A percentile compares a stretch with the other conserved stretches of the same genome.
Evolutionary conservation across 306 rosid species (phyloP).

Genomic region (Quercus gilva): DNA sequence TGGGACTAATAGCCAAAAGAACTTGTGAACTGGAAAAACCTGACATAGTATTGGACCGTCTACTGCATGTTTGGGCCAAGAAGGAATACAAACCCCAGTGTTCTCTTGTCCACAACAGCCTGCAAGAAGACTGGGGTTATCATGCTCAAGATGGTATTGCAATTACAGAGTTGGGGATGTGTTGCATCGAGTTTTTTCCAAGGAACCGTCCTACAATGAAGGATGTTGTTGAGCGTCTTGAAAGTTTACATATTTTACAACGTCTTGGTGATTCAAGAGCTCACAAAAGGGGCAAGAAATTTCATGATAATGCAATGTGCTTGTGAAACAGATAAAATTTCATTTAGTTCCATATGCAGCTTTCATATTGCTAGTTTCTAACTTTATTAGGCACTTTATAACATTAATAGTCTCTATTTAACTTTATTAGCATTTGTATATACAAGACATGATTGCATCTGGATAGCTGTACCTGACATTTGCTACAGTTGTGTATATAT

Average conservation of each 20-base stretch:
- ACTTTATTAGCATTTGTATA: too few species aligned
- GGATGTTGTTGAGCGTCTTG: constrained; percentile 14
- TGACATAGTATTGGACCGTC: constrained; percentile 9
- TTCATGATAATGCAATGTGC: not conserved
- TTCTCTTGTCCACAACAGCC: constrained; percentile 47
- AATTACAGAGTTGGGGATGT: constrained; percentile 48
- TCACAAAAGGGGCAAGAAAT: constrained; percentile 31
- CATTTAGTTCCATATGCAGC: not conserved
- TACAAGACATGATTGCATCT: too few species aligned
- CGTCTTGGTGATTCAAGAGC: constrained; percentile 25
- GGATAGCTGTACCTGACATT: too few species aligned
- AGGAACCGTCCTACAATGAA: constrained; percentile 33
- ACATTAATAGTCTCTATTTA: too few species aligned
- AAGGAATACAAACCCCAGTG: constrained; percentile 47
- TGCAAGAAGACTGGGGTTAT: constrained; percentile 57
- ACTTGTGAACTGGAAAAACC: constrained; percentile 12
- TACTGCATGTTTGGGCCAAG: constrained; percentile 63
- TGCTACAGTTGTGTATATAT: too few species aligned
- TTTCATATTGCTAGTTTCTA: not conserved
- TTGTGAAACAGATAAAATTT: not conserved
- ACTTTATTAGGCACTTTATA: not conserved
- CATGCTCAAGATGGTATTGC: constrained; percentile 40
- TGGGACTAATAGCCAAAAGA: constrained; percentile 51
- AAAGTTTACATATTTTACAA: constrained; percentile 22
- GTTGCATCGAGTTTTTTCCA: constrained; percentile 42